A percentile compares a stretch with the other conserved stretches of the same genome.
These are phyloP conservation scores for Porogramme epimiltina DNA, from an alignment of 1,284 basidiomycete species.

Conservation along the genomic window DNA sequence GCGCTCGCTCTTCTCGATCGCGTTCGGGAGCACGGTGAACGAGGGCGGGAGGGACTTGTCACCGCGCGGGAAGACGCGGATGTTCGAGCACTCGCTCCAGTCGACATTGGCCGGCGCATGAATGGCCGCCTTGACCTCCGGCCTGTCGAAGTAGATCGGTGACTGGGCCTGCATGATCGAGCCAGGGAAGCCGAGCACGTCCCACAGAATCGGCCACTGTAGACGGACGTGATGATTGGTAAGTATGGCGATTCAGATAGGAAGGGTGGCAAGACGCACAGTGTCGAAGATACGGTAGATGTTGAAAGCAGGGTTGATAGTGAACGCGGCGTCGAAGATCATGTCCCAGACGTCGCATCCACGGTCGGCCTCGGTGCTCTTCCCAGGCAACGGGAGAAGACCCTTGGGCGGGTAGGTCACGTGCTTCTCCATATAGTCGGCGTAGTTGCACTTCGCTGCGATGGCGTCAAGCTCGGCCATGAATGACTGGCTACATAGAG, in stretches of 20 bases:
- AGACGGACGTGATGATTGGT: slow-evolving; percentile 9
- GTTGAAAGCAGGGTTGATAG: slow-evolving; percentile 75
- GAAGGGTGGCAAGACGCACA: slow-evolving; percentile 33
- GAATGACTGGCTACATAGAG: slow-evolving; percentile 54
- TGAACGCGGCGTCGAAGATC: slow-evolving; percentile 60
- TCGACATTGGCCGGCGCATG: slow-evolving; percentile 64
- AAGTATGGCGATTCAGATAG: not conserved
- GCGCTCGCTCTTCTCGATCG: slow-evolving; percentile 74
- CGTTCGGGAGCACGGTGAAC: slow-evolving; percentile 66
- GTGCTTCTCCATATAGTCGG: slow-evolving; percentile 60
- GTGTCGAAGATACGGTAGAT: slow-evolving; percentile 77
- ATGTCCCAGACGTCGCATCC: slow-evolving; percentile 70
- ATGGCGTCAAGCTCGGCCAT: slow-evolving; percentile 56
- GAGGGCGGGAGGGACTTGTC: slow-evolving; percentile 65
- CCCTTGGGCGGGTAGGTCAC: slow-evolving; percentile 68
- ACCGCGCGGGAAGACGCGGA: slow-evolving; percentile 58
- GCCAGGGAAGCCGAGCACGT: slow-evolving; percentile 77
- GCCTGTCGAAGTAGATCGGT: slow-evolving; percentile 65
- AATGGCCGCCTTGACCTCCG: slow-evolving; percentile 72
- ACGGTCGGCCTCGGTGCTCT: slow-evolving; percentile 40
- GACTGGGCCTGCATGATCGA: slow-evolving; percentile 55
- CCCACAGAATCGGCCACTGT: slow-evolving; percentile 63
- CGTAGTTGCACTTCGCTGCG: slow-evolving; percentile 61
- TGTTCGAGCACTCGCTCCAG: slow-evolving; percentile 67
- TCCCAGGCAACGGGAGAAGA: slow-evolving; percentile 59